Evolutionary conservation across 1,284 basidiomycete species (phyloP), one percentile per base, ranked within the genome.

Genomic region (Coriolopsis trogii): DNA sequence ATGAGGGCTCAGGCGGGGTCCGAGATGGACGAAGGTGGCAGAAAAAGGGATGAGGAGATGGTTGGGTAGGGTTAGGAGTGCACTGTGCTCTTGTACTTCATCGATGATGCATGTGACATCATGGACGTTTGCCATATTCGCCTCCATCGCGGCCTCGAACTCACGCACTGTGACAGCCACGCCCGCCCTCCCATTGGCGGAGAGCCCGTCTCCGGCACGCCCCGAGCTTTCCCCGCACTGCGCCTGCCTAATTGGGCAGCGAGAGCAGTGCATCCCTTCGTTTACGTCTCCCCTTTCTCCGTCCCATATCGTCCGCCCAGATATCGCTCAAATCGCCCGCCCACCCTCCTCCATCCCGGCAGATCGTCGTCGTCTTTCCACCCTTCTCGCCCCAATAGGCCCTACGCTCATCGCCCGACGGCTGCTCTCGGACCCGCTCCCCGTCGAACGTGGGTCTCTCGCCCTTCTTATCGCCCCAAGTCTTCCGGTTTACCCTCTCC

Each of bases 1-100:
- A 41, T 61, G 65, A 73, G 68, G 53, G 60, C 65, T 62, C 68
- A 45, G 25, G 65, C 62, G 48, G 64, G 61, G 58, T 69, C 63
- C 46, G 52, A 31, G 53, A 48, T 58, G 52, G 65, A 60, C 20
- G 41, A 34, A 41, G 36, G 45, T 24, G 25, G 31, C 20, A 30
- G 46, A 26, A 43, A 26, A 41, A 25, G 25, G 20, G 47, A 23
- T 12, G 43, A 45, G 51, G 34, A 40, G 29, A 4, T 10, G 23
- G 24, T 15, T 16, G 30, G 33, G 50, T 48, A 49, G 46, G 51
- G 54, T 55, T 47, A 57, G 51, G 53, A 59, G 57, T 43, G 40
- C 21, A 23, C n/a, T 46, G 42, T 34, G 18, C 51, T 55, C 50
- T 56, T 53, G 52, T 55, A 58, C 23, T 34, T 54, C 51, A 61